Percentiles rank a stretch among this genome's conserved stretches.
phyloP scores from a whole-genome alignment of 31 red algal species.

The Porphyra umbilicalis region DNA sequence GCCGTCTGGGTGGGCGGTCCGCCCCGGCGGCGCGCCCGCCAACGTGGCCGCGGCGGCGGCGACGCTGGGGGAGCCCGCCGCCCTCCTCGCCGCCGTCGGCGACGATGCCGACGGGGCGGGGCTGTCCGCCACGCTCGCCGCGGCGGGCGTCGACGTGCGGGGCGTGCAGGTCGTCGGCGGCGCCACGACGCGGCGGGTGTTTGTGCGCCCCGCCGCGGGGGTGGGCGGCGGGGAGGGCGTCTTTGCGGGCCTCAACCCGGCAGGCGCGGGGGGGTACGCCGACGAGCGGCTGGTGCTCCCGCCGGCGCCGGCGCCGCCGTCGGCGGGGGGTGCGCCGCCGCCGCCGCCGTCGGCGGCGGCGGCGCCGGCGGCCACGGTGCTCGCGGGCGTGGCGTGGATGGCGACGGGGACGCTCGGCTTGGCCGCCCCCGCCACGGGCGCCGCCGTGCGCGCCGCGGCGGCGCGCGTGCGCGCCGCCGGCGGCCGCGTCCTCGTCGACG shows the following conservation, averaged over 20 bases:
- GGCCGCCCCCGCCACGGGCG: slow-evolving; percentile 13
- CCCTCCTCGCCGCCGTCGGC: slow-evolving; percentile 29
- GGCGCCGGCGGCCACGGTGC: slow-evolving; percentile 22
- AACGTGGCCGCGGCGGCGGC: slow-evolving; percentile 42
- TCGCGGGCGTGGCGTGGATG: slow-evolving; percentile 8
- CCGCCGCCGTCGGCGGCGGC: neutral
- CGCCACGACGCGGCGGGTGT: slow-evolving; percentile 16
- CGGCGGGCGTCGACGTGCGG: slow-evolving; percentile 19
- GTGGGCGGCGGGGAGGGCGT: slow-evolving; percentile 20
- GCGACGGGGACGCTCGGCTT: slow-evolving; percentile 29
- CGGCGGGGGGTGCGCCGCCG: neutral
- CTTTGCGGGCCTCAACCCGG: slow-evolving; percentile 41
- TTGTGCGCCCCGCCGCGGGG: slow-evolving; percentile 4
- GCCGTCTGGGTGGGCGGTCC: slow-evolving; percentile 7
- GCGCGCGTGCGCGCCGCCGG: slow-evolving; percentile 15
- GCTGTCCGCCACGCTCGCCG: slow-evolving; percentile 4
- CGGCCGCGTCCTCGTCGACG: slow-evolving; percentile 21
- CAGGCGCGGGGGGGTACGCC: slow-evolving; percentile 1
- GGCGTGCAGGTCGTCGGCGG: slow-evolving; percentile 11
- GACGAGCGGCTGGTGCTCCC: slow-evolving; percentile 9
- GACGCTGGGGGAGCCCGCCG: slow-evolving; percentile 15
- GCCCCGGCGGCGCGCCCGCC: slow-evolving; percentile 34
- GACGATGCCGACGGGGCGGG: slow-evolving; percentile 19
- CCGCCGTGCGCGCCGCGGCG: slow-evolving; percentile 9
- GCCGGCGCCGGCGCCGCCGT: neutral